Base-by-base conservation (phyloP, 73 alveolate genomes). In the Paramecium sonneborni region DNA sequence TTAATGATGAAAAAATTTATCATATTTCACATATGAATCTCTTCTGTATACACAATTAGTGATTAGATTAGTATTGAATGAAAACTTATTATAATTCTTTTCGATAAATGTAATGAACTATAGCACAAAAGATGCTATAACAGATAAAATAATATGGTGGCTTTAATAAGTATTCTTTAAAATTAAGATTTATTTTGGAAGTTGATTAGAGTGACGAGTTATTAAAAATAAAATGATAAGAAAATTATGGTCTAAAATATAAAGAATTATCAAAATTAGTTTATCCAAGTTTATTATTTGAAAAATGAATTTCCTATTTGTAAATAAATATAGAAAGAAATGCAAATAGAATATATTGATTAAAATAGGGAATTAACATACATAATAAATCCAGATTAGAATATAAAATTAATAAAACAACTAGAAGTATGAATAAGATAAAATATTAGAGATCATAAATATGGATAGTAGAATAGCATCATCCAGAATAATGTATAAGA, bases 401-500 rank as follows among this genome's bases (percentile, higher is more conserved):
- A 62, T 26, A 26, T 43, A 21, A 43, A 30, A 62, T 30, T 62
- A 24, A 62, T 11, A 62, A 62, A 32, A 24, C 44, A 62, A 62
- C 20, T 62, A 30, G 84, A 62, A 62, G 84, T 62, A 62, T 26
- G 9, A 26, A 14, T 5, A 2, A 7, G 24, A 26, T 26, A 26
- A 8, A 23, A 62, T 52, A n/a, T 52, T 52, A 62, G 84, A 32
- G 24, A 62, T 62, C 84, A 12, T 62, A 23, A 62, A 21, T 46
- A 12, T 62, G 84, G 84, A 12, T 62, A 62, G 84, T 21, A 26
- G 84, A 44, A 14, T 62, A 44, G 84, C 84, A 62, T 26, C 84
- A 62, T 26, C 84, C 84, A 62, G 24, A 62, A 14, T 12, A 62
- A 62, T 62, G 20, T 32, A 12, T 62, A 24, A 62, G 24, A 9